These are phyloP conservation scores for Diospyros kaki DNA, from an alignment of 148 eudicot genomes.

Conservation along the genomic window DNA sequence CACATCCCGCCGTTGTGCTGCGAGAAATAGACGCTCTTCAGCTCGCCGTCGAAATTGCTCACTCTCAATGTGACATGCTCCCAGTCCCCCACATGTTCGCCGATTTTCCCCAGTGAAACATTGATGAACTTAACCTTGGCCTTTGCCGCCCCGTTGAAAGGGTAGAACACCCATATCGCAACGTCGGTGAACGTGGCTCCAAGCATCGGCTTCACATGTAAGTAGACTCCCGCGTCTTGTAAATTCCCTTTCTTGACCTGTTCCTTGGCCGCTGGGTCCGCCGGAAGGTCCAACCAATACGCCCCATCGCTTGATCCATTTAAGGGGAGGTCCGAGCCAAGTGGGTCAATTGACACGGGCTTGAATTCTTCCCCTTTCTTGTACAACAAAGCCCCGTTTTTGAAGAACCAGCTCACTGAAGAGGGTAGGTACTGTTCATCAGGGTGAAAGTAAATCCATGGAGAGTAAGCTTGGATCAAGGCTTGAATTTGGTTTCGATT, in stretches of 20 bases:
- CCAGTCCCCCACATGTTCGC: conserved; percentile 49
- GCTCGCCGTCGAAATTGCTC: conserved; percentile 37
- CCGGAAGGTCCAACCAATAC: conserved; percentile 42
- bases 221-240: conserved; percentile 22
- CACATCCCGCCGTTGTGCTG: conserved; percentile 32
- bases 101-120: conserved; percentile 29
- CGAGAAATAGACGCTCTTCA: conserved; percentile 28
- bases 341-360: conserved; percentile 19
- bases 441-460: conserved; percentile 32
- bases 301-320: conserved; percentile 32
- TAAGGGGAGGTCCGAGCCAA: conserved; percentile 36
- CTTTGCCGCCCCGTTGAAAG: conserved; percentile 40
- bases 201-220: conserved; percentile 37
- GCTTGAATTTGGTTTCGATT: conserved; percentile 27
- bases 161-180: conserved; percentile 42
- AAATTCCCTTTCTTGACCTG: conserved; percentile 33
- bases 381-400: conserved; percentile 35
- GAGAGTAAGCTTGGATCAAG: conserved; percentile 30
- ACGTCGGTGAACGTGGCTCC: conserved; percentile 36
- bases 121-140: conserved; percentile 25
- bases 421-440: conserved; percentile 34
- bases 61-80: conserved; percentile 43
- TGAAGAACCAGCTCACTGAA: conserved; percentile 39
- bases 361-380: conserved; percentile 29
- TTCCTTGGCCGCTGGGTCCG: conserved; percentile 21